phyloP scores from a whole-genome alignment of 169 alveolate genomes.

The Babesia divergens region DNA sequence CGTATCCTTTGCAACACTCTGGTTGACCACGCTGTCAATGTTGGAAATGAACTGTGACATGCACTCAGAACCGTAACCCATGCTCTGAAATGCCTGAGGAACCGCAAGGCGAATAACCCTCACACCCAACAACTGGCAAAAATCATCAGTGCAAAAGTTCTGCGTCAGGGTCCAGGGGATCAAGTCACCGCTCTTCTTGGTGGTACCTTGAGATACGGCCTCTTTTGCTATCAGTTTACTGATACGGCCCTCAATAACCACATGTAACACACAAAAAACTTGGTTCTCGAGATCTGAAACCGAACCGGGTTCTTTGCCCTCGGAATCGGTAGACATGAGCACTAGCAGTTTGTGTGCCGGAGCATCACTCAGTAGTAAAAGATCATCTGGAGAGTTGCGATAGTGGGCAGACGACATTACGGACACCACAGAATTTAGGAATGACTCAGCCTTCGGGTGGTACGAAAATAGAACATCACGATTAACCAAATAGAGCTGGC shows the following conservation, averaged over 20 bases:
- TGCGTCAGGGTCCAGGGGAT: constrained; percentile 98
- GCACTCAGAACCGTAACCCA: constrained; percentile 97
- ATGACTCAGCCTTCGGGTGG: constrained; percentile 94
- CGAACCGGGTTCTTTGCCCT: constrained; percentile 8
- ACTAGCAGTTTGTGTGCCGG: constrained; percentile 97
- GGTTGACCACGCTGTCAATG: constrained; percentile 43
- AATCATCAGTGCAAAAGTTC: constrained; percentile 90
- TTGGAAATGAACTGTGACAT: constrained; percentile 78
- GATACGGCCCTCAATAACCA: constrained; percentile 90
- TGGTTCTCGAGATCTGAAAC: constrained; percentile 66
- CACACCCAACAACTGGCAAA: constrained; percentile 87
- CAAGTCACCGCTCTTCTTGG: constrained; percentile 93
- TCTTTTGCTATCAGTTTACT: constrained; percentile 74
- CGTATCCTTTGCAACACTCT: constrained; percentile 21
- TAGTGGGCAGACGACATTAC: constrained; percentile 97
- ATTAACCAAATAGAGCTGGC: constrained; percentile 94
- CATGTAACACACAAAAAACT: constrained; percentile 86
- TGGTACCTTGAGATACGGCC: constrained; percentile 74
- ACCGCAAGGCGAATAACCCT: constrained; percentile 98
- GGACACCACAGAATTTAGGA: constrained; percentile 91
- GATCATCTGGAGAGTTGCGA: constrained; percentile 99
- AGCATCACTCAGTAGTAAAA: constrained; percentile 97
- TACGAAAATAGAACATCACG: constrained; percentile 96
- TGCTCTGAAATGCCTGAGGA: constrained; percentile 94
- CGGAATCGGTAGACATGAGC: constrained; percentile 59